Base-by-base conservation (phyloP, 2,329 filamentous ascomycete genomes). In the Tolypocladium pustulatum region DNA sequence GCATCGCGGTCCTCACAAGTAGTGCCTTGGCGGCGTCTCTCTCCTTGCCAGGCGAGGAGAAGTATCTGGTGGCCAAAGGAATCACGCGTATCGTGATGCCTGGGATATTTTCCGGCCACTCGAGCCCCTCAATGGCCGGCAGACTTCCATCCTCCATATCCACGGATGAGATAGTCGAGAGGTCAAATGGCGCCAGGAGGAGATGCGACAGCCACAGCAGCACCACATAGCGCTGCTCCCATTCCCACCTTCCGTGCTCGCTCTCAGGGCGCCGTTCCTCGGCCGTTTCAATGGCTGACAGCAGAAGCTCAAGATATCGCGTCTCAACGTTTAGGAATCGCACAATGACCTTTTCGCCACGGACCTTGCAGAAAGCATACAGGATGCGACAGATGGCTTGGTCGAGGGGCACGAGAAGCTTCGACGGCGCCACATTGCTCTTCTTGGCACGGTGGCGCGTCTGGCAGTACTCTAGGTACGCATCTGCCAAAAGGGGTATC, bases 321-420 rank as follows among this genome's bases (percentile, higher is more conserved):
- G 91, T 88, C 71, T 97, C 94, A 63, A 94, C 96, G 69, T 89
- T 93, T 63, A 99, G 78, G 68, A 97, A 97, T 49, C 90, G 85
- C 57, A 91, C 86, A 65, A 99, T 87, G 56, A 99, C 88, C 72
- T 97, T 97, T 69, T 94, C 87, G 30, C 94, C 93, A 57, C 94
- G 84, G 56, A 97, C 88, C 74, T 99, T 99, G 79, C 91, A 97
- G 61, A 99, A 88, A 0, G 87, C 88, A 70, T 97, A 97, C 40
- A 99, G 73, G 2, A 97, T 78, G 61, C 82, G 84, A 70, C 88
- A 90, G 58, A 96, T 85, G 5, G 90, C 91, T 61, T 82, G 80
- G 30, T 87, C 81, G 0, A 90, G 73, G 0, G 86, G 80, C 27
- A 78, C 73, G 17, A 84, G 66, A 12, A 82, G 70, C 58, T 77